Evolutionary conservation across 352 stramenopile species (phyloP), one percentile per base, ranked within the genome.

Genomic region (Globisporangium nagaii): DNA sequence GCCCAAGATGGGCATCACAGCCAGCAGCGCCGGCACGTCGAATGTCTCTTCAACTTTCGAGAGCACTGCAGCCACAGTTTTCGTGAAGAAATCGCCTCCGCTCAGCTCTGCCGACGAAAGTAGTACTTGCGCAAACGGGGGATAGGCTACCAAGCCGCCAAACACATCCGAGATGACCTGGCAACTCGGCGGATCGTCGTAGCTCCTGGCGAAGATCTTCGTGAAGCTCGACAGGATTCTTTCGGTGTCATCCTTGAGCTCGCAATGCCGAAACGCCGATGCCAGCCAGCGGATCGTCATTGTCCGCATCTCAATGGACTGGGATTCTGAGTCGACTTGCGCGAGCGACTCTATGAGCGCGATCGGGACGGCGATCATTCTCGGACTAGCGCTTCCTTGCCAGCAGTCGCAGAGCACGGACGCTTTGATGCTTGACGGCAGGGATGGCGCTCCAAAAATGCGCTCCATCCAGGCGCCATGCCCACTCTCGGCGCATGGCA

Each of bases 251-350:
- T 53, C 65, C 27, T 73, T 60, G 31, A 81, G 43, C 24, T 68
- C 45, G 56, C 72, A 85, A 40, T 85, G 74, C 35, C 66, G 55
- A 30, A 79, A 65, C 2, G 79, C 45, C 30, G 60, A 77, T 22
- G 65, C 62, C 15, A 83, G 46, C 17, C 67, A 50, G 19, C 56
- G 54, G 15, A 75, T 63, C 44, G 49, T 60, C 34, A 56, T 35
- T 2, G 62, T 28, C 9, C 67, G 70, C 15, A 70, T 46, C 17
- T 20, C 50, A 36, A 65, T 58, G 13, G 59, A 58, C 8, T 24
- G 31, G 10, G 28, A 13, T 28, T 11, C 24, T 15, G 42, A 20
- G 8, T 48, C 44, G 8, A 37, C 44, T 12, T n/a, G 11, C 24
- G 44, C 30, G 2, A 66, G 31, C 22, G 60, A 45, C 27, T 62